Percentiles rank a stretch among this genome's conserved stretches.
These are phyloP conservation scores for Scytalidium lignicola DNA, from an alignment of 2,329 filamentous ascomycete genomes.

Conservation along the genomic window DNA sequence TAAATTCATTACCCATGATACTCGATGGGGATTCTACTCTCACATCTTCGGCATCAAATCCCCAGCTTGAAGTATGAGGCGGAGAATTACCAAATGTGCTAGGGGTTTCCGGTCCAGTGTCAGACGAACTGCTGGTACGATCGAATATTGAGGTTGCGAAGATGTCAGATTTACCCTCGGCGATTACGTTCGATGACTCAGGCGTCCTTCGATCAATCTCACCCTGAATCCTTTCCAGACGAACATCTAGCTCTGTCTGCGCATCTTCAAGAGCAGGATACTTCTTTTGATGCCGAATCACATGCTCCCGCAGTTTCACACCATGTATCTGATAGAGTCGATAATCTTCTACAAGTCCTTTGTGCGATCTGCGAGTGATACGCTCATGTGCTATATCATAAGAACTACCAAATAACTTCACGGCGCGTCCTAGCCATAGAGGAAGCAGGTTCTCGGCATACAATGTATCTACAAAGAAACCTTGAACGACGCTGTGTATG, in stretches of 20 bases:
- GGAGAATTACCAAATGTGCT: constrained; percentile 13
- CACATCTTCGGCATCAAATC: constrained; percentile 14
- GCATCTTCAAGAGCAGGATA: constrained; percentile 21
- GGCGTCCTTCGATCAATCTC: constrained; percentile 40
- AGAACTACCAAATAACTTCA: constrained; percentile 42
- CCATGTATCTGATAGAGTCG: constrained; percentile 48
- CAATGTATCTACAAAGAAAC: constrained; percentile 45
- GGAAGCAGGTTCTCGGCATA: constrained; percentile 32
- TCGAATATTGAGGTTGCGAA: constrained; percentile 45
- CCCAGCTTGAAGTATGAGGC: constrained; percentile 23
- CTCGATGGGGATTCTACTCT: constrained; percentile 22
- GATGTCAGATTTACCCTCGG: constrained; percentile 28
- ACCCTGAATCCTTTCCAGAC: constrained; percentile 33
- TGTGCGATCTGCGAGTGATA: constrained; percentile 35
- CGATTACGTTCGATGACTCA: constrained; percentile 33
- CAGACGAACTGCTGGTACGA: constrained; percentile 42
- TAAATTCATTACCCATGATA: constrained; percentile 5
- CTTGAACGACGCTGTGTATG: constrained; percentile 47
- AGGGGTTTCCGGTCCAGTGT: constrained; percentile 39
- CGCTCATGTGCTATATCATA: constrained; percentile 41
- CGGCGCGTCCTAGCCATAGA: constrained; percentile 46
- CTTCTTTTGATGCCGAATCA: constrained; percentile 33
- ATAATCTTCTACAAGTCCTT: constrained; percentile 48
- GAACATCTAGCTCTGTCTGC: constrained; percentile 29
- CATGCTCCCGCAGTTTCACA: constrained; percentile 38